Base-by-base conservation (phyloP, 371 early-diverging fungal genomes). In the Apophysomyces sp. region DNA sequence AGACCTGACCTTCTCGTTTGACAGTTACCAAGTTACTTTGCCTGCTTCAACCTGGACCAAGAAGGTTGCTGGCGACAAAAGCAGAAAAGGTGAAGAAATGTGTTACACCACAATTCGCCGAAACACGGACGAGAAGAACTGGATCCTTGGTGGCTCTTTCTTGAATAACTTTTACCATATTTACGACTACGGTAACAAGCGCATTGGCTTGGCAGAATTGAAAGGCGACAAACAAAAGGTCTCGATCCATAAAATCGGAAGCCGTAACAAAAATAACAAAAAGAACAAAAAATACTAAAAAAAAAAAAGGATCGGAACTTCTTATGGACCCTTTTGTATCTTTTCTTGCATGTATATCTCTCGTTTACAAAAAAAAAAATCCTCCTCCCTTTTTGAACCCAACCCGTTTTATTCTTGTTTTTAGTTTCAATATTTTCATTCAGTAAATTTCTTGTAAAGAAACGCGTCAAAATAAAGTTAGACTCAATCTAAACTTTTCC, bases 121-220 rank as follows among this genome's bases (percentile, higher is more conserved):
- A 29, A 69, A 71, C 30, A 39, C 40, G 2, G 57, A 64, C n/a
- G 72, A 70, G 2, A 76, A 68, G 58, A 57, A 73, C 31, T 80
- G 80, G 80, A 60, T 57, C 32, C 68, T 80, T 41, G 80, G 80
- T n/a, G 70, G 70, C 37, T 62, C 77, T 6, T 80, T 80, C 61
- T 57, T 75, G 29, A 73, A 80, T 52, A 71, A 67, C 60, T 78
- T 78, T 58, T 77, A 77, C 41, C 74, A 74, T 41, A 70, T 77
- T 18, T 77, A 70, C 34, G 67, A 67, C 37, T 32, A 40, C n/a
- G 71, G 71, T 21, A 70, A 73, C 29, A 58, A 52, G 24, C 75
- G 73, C 40, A 53, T 73, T 31, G 80, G 80, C 41, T 62, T 80
- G 26, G 80, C 77, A 24, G 67, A 69, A 30, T 72, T 74, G 18